Conservation (phyloP, 352 stramenopile species). For the Globisporangium spinosum region DNA sequence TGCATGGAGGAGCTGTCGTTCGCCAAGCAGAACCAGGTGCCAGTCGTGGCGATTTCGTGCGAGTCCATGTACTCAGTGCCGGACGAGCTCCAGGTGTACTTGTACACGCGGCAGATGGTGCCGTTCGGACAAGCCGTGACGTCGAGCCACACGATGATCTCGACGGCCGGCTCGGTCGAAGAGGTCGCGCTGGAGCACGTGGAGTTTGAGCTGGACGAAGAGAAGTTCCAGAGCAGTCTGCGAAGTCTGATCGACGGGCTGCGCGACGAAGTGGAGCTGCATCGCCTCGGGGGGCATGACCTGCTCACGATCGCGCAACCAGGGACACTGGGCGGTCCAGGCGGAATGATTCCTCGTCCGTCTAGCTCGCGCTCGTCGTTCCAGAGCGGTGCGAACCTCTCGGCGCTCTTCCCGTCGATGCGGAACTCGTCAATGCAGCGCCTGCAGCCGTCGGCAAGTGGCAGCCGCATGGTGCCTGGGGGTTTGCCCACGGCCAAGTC, state of each 20-base stretch:
- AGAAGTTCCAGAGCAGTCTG: conserved; percentile 61
- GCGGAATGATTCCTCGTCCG: conserved; percentile 9
- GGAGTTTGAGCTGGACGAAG: conserved; percentile 57
- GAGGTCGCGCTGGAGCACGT: conserved; percentile 25
- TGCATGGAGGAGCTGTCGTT: conserved; percentile 79
- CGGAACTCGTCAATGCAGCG: conserved; percentile 10
- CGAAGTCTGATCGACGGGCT: conserved; percentile 68
- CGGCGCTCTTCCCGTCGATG: conserved; percentile 16
- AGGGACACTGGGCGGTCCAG: conserved; percentile 19
- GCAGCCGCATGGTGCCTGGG: not conserved
- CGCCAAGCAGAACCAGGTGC: conserved; percentile 64
- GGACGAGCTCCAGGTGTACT: conserved; percentile 71
- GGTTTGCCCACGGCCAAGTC: conserved; percentile 1
- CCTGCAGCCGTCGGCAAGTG: conserved; percentile 9
- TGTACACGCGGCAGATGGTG: conserved; percentile 79
- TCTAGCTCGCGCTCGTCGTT: conserved; percentile 17
- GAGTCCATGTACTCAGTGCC: conserved; percentile 46
- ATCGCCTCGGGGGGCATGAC: conserved; percentile 35
- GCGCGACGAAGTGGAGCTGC: conserved; percentile 72
- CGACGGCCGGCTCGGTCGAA: conserved; percentile 17
- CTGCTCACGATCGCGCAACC: conserved; percentile 19
- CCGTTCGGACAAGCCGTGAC: conserved; percentile 61
- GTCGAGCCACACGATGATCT: conserved; percentile 33
- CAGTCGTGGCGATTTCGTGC: conserved; percentile 70
- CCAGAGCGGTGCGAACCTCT: conserved; percentile 11